Conservation (phyloP, 2,329 filamentous ascomycete genomes). For the Diplodia seriata region DNA sequence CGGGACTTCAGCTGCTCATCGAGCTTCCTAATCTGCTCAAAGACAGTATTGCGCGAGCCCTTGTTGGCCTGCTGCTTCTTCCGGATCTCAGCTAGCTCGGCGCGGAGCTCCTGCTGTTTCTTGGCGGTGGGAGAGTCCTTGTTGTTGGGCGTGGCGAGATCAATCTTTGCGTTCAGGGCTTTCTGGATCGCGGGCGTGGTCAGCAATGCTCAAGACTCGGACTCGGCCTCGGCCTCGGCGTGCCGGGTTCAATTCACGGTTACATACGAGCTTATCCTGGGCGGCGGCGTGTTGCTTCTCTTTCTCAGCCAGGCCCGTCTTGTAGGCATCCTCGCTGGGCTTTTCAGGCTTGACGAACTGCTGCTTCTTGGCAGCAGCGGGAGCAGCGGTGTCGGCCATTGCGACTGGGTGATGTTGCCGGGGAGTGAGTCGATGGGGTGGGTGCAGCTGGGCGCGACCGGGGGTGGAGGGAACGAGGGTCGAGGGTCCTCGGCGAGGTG, state of each 20-base stretch:
- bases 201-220: conserved; percentile 27
- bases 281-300: conserved; percentile 85
- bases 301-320: conserved; percentile 76
- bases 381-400: conserved; percentile 40
- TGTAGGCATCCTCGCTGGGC: conserved; percentile 86
- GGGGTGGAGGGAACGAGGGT: conserved; percentile 1
- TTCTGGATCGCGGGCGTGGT: conserved; percentile 63
- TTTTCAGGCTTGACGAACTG: conserved; percentile 70
- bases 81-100: conserved; percentile 82
- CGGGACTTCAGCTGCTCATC: conserved; percentile 88
- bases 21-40: conserved; percentile 90
- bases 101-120: conserved; percentile 83
- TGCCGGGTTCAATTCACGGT: conserved; percentile 2
- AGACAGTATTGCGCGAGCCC: conserved; percentile 75
- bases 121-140: conserved; percentile 81
- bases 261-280: conserved; percentile 70
- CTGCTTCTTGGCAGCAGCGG: conserved; percentile 28
- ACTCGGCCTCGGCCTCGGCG: neutral
- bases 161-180: conserved; percentile 85
- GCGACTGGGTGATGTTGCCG: neutral
- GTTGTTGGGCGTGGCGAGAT: conserved; percentile 80
- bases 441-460: neutral
- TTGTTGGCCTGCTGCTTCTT: conserved; percentile 89
- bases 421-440: neutral
- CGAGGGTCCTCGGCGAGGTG: neutral